Evolutionary conservation across 2,329 filamentous ascomycete species (phyloP).

Genomic region (Sporothrix brunneoviolacea): DNA sequence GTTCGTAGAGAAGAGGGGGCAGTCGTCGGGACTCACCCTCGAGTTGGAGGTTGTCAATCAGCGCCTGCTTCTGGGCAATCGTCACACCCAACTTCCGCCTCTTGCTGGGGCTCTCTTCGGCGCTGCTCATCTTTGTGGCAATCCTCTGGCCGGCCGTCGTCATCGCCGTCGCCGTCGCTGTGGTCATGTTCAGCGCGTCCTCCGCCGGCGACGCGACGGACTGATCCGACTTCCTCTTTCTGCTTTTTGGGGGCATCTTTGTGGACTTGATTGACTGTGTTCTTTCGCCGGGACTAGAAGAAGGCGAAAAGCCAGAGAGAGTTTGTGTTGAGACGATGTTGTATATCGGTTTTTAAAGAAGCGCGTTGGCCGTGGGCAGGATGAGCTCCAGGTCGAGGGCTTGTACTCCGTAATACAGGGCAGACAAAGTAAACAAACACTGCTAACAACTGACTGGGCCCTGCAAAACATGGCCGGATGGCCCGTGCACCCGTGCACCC

Average conservation of each 20-base stretch:
- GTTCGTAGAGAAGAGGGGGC: background rate
- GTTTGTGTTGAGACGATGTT: too few relatives aligned
- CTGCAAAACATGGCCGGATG: slow-evolving; percentile 6
- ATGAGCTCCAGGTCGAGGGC: too few relatives aligned
- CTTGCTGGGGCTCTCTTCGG: slow-evolving; percentile 53
- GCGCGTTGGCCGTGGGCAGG: too few relatives aligned
- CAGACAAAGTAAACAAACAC: slow-evolving; percentile 17
- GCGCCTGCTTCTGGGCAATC: slow-evolving; percentile 69
- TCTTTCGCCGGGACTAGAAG: too few relatives aligned
- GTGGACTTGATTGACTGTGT: slow-evolving; percentile 16
- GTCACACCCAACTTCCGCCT: slow-evolving; percentile 57
- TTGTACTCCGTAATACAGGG: too few relatives aligned
- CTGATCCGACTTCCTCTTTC: slow-evolving; percentile 40
- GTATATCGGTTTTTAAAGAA: too few relatives aligned
- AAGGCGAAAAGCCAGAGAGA: too few relatives aligned
- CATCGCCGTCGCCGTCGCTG: background rate
- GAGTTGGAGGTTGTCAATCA: slow-evolving; percentile 83
- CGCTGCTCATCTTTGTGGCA: slow-evolving; percentile 29
- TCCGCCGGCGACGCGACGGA: slow-evolving; percentile 24
- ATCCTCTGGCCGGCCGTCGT: slow-evolving; percentile 21
- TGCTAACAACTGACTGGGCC: background rate
- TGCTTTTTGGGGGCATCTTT: slow-evolving; percentile 41
- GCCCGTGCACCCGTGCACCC: slow-evolving; percentile 11
- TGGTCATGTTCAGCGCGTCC: slow-evolving; percentile 18
- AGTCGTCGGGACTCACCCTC: slow-evolving; percentile 57